Conservation (phyloP, 2,329 filamentous ascomycete genomes). For the Pseudopyricularia javanii region DNA sequence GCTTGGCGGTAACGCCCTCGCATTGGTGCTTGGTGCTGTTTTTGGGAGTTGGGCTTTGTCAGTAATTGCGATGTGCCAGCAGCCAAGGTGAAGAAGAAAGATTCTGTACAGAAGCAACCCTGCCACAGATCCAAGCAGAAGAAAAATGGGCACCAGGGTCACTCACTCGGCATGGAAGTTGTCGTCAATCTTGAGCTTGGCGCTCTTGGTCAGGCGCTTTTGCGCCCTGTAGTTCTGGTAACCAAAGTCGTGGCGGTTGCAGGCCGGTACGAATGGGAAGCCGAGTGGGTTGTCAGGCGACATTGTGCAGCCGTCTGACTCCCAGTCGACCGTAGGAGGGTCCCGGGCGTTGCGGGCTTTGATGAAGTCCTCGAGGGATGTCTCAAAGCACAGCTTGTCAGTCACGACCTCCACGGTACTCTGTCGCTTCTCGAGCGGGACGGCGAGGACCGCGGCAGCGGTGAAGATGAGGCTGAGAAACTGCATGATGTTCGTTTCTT, state of each 20-base stretch:
- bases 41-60: background rate
- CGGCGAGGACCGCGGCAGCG: background rate
- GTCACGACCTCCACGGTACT: slow-evolving; percentile 13
- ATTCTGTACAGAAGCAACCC: no score
- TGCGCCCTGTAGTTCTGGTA: slow-evolving; percentile 40
- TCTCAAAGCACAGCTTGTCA: slow-evolving; percentile 32
- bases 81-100: background rate
- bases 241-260: slow-evolving; percentile 44
- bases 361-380: slow-evolving; percentile 28
- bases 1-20: slow-evolving; percentile 6
- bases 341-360: slow-evolving; percentile 22
- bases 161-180: slow-evolving; percentile 35
- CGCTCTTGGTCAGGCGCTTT: slow-evolving; percentile 27
- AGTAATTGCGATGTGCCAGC: background rate
- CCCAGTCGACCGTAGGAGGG: slow-evolving; percentile 26
- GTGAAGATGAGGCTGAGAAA: background rate
- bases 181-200: slow-evolving; percentile 31
- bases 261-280: slow-evolving; percentile 29
- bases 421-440: background rate
- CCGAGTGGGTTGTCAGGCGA: slow-evolving; percentile 30
- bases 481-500: background rate
- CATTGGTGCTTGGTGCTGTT: slow-evolving; percentile 24
- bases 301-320: slow-evolving; percentile 27
- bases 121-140: background rate
- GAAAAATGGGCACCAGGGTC: background rate